Percentiles rank a stretch among this genome's conserved stretches.
Conservation (phyloP, 495 filamentous ascomycete species). For the Xylaria scruposa region DNA sequence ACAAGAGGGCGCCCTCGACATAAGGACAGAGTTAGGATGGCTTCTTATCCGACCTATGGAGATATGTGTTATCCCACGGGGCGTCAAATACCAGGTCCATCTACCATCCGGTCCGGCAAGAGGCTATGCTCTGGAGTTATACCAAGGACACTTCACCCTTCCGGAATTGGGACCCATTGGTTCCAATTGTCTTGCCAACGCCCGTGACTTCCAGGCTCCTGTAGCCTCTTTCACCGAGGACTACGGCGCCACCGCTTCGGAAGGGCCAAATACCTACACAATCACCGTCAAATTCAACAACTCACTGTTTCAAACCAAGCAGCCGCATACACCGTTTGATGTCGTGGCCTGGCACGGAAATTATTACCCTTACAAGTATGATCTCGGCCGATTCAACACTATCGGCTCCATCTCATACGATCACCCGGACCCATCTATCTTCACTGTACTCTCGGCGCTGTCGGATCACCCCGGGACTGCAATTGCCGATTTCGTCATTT, state of each 20-base stretch:
- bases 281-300: constrained; percentile 82
- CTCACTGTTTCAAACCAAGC: constrained; percentile 73
- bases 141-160: constrained; percentile 82
- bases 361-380: constrained; percentile 88
- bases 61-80: constrained; percentile 86
- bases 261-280: constrained; percentile 57
- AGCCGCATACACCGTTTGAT: constrained; percentile 79
- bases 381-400: constrained; percentile 79
- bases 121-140: constrained; percentile 88
- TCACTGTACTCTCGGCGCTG: constrained; percentile 77
- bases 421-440: constrained; percentile 82
- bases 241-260: constrained; percentile 45
- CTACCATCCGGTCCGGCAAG: constrained; percentile 68
- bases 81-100: constrained; percentile 78
- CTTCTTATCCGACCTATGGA: constrained; percentile 87
- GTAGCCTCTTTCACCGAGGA: constrained; percentile 76
- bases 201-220: constrained; percentile 86
- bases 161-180: constrained; percentile 92
- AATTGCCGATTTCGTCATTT: constrained; percentile 83
- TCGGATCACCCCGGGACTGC: constrained; percentile 66
- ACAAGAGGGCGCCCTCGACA: constrained; percentile 83
- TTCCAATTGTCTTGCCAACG: constrained; percentile 84
- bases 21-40: constrained; percentile 83
- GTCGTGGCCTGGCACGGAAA: constrained; percentile 81
- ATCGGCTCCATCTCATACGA: constrained; percentile 79